Conservation (phyloP, 768 basidiomycete genomes). For the Clitopilus passeckerianus region DNA sequence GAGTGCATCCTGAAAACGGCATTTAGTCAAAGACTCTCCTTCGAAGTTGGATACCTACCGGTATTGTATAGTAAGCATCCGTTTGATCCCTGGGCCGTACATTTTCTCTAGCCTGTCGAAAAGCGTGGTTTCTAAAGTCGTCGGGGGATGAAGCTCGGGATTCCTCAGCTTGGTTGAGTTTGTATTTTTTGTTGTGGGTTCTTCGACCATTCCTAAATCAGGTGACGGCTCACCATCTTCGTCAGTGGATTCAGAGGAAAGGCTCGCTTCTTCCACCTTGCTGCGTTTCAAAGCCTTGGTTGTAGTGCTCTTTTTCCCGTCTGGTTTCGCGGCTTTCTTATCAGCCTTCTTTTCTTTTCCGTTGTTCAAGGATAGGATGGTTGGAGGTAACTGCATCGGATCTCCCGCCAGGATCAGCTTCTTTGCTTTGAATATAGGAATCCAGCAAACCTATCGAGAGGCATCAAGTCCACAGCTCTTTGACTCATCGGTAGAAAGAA, state of each 20-base stretch:
- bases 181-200: background rate
- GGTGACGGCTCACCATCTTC: slow-evolving; percentile 4
- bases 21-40: background rate
- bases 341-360: slow-evolving; percentile 23
- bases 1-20: slow-evolving; percentile 68
- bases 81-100: slow-evolving; percentile 80
- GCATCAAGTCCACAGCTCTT: slow-evolving; percentile 1
- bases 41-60: slow-evolving; percentile 40
- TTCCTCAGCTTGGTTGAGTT: slow-evolving; percentile 9
- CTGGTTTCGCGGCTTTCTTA: slow-evolving; percentile 1
- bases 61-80: slow-evolving; percentile 89
- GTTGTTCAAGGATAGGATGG: slow-evolving; percentile 66
- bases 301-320: slow-evolving; percentile 4
- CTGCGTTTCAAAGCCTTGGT: background rate
- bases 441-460: slow-evolving; percentile 77
- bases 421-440: slow-evolving; percentile 89
- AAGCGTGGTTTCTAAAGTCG: slow-evolving; percentile 80
- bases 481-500: slow-evolving; percentile 1
- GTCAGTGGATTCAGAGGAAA: slow-evolving; percentile 4
- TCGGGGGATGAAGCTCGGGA: slow-evolving; percentile 47
- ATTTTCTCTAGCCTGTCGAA: slow-evolving; percentile 90
- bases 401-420: slow-evolving; percentile 92
- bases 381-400: slow-evolving; percentile 94
- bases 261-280: background rate
- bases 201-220: background rate